Conservation (phyloP, 805 yeast species). For the Ogataea henricii region DNA sequence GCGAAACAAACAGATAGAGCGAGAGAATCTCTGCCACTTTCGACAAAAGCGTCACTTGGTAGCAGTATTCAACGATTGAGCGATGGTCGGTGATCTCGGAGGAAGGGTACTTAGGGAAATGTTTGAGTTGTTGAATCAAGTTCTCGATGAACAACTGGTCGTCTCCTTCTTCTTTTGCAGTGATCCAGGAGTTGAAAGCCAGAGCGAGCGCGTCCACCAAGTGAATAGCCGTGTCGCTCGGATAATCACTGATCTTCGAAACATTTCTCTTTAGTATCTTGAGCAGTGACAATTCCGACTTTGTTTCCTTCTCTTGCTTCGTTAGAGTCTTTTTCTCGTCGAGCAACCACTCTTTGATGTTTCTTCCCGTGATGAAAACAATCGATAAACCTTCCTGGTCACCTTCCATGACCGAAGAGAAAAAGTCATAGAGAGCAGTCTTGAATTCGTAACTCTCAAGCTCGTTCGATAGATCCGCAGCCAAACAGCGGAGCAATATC, state of each 20-base stretch:
- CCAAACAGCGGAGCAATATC: conserved; percentile 59
- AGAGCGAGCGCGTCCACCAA: conserved; percentile 71
- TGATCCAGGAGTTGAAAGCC: conserved; percentile 79
- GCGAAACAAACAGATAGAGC: conserved; percentile 62
- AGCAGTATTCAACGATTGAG: conserved; percentile 42
- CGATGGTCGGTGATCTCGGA: conserved; percentile 3
- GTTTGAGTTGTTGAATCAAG: conserved; percentile 37
- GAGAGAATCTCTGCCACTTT: conserved; percentile 78
- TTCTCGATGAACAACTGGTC: conserved; percentile 50
- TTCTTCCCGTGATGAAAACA: conserved; percentile 62
- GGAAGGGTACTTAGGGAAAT: conserved; percentile 24
- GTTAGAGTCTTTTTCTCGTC: conserved; percentile 18
- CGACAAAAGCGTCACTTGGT: conserved; percentile 59
- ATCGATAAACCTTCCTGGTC: conserved; percentile 79
- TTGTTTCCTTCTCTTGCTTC: conserved; percentile 11
- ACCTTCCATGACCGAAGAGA: conserved; percentile 67
- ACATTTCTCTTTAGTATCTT: conserved; percentile 57
- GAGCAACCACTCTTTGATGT: conserved; percentile 37
- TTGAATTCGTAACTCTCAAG: conserved; percentile 55
- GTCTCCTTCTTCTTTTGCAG: conserved; percentile 52
- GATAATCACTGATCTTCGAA: conserved; percentile 51
- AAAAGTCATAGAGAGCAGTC: conserved; percentile 59
- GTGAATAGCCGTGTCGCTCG: conserved; percentile 64
- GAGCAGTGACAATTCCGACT: conserved; percentile 47
- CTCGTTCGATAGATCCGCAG: conserved; percentile 58